Evolutionary conservation across 805 yeast species (phyloP).

Genomic region (Saccharomycopsis malanga): DNA sequence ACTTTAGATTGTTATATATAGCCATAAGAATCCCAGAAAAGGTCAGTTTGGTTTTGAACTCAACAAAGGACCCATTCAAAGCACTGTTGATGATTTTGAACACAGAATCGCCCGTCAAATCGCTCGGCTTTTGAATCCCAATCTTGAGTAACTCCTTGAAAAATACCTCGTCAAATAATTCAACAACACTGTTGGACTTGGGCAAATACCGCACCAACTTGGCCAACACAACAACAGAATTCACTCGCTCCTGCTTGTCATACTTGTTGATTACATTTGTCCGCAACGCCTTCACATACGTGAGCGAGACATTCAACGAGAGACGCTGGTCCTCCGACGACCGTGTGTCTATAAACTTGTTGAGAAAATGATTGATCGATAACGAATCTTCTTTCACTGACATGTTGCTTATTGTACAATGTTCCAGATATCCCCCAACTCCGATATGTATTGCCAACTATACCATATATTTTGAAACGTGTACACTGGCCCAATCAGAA

Average conservation of each 20-base stretch:
- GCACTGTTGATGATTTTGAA: conserved; percentile 30
- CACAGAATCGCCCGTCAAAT: conserved; percentile 40
- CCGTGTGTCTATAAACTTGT: conserved; percentile 5
- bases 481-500: too few species aligned
- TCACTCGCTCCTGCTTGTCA: conserved; percentile 44
- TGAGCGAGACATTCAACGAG: conserved; percentile 4
- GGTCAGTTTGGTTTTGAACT: conserved; percentile 8
- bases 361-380: conserved; percentile 9
- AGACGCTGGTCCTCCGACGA: conserved; percentile 7
- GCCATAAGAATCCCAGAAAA: conserved; percentile 20
- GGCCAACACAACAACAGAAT: conserved; percentile 47
- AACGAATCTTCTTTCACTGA: conserved; percentile 6
- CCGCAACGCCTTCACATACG: conserved; percentile 29
- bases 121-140: conserved; percentile 35
- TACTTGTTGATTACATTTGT: conserved; percentile 36
- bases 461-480: too few species aligned
- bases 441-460: too few species aligned
- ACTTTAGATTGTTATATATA: conserved; percentile 6
- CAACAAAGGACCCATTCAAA: conserved; percentile 24
- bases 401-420: too few species aligned
- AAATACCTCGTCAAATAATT: conserved; percentile 35
- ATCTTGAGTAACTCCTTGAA: conserved; percentile 37
- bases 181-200: conserved; percentile 29
- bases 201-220: conserved; percentile 44
- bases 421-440: too few species aligned